Evolutionary conservation across 2,329 filamentous ascomycete genomes (phyloP).

Genomic region (Elsinoe australis): DNA sequence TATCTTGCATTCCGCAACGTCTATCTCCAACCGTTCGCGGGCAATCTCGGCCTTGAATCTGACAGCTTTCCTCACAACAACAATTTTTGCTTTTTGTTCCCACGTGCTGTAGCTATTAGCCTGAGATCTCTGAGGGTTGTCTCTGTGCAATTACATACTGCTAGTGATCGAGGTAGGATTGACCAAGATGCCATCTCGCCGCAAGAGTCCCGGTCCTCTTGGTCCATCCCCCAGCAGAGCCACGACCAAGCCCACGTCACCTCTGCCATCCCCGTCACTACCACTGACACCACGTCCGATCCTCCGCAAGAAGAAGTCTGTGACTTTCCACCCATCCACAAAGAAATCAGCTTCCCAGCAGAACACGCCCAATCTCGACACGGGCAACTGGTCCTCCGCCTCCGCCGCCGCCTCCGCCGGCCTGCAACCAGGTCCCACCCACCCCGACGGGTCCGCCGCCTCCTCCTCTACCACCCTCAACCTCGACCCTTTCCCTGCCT

Average conservation of each 20-base stretch:
- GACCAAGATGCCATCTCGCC: conserved; percentile 9
- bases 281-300: conserved; percentile 5
- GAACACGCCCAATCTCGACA: not conserved
- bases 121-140: too few relatives aligned
- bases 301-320: conserved; percentile 17
- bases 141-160: not conserved
- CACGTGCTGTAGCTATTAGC: not conserved
- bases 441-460: too few relatives aligned
- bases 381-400: not conserved
- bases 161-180: not conserved
- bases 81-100: too few relatives aligned
- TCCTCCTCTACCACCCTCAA: not conserved
- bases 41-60: conserved; percentile 5
- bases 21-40: conserved; percentile 6
- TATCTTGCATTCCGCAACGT: conserved; percentile 8
- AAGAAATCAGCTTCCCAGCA: conserved; percentile 8
- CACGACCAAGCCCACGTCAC: not conserved
- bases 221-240: not conserved
- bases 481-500: not conserved
- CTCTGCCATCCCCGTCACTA: not conserved
- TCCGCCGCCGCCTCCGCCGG: not conserved
- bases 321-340: conserved; percentile 15
- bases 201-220: conserved; percentile 4
- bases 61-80: conserved; percentile 6
- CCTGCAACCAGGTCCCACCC: not conserved